phyloP scores from a whole-genome alignment of 1,284 basidiomycete genomes.

The Tilletia walkeri region DNA sequence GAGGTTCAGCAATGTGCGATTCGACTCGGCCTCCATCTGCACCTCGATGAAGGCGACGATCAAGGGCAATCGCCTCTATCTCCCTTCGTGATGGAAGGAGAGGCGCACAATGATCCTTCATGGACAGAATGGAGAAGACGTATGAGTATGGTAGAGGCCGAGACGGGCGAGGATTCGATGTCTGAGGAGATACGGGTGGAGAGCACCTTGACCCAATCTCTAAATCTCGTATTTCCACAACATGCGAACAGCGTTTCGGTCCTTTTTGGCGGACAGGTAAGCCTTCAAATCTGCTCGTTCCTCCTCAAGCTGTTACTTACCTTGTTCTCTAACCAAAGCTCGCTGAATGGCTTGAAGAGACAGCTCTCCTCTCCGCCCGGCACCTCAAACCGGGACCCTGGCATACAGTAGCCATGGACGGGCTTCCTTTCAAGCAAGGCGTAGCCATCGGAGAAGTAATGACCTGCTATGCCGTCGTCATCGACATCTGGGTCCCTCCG shows the following conservation, averaged over 20 bases:
- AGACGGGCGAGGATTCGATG: neutral
- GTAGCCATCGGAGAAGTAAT: slow-evolving; percentile 39
- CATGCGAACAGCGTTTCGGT: slow-evolving; percentile 40
- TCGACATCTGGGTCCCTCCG: neutral
- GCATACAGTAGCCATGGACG: slow-evolving; percentile 44
- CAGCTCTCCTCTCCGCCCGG: slow-evolving; percentile 34
- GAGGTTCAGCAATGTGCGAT: neutral
- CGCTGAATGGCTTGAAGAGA: slow-evolving; percentile 49
- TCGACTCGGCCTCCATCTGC: neutral
- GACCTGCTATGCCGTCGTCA: neutral
- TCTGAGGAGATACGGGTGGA: slow-evolving; percentile 21
- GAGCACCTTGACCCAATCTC: slow-evolving; percentile 32
- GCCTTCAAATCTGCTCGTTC: neutral
- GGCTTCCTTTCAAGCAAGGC: slow-evolving; percentile 38
- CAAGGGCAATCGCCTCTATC: neutral
- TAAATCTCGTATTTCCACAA: slow-evolving; percentile 46
- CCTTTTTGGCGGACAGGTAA: slow-evolving; percentile 38
- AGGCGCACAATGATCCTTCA: neutral
- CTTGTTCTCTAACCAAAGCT: slow-evolving; percentile 20
- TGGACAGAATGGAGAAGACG: slow-evolving; percentile 5
- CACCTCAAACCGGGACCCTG: slow-evolving; percentile 29
- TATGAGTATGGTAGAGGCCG: neutral
- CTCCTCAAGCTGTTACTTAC: neutral
- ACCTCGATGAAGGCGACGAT: neutral
- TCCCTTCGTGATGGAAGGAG: no score